A percentile compares a stretch with the other conserved stretches of the same genome.
Conservation (phyloP, 2,329 filamentous ascomycete species). For the Aspergillaceae sp. region DNA sequence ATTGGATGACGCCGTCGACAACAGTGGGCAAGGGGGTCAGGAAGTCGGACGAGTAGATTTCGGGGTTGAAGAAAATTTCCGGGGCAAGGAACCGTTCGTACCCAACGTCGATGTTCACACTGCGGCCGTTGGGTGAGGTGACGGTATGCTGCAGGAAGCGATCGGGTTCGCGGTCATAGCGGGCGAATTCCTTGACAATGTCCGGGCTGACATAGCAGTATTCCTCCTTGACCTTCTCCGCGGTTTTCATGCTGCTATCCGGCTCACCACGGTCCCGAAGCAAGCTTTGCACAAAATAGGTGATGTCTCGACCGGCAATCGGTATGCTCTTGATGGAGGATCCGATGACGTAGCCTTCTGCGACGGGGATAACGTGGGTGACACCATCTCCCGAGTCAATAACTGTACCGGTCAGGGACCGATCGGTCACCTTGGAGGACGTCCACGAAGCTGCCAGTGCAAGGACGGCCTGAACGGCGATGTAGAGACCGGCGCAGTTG, state of each 20-base stretch:
- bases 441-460: conserved; percentile 97
- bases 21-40: conserved; percentile 88
- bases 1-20: conserved; percentile 94
- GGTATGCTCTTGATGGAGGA: conserved; percentile 99
- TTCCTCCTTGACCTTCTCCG: conserved; percentile 96
- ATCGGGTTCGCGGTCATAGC: conserved; percentile 86
- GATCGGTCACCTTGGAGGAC: conserved; percentile 92
- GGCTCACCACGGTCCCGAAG: conserved; percentile 93
- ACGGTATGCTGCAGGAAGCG: conserved; percentile 87
- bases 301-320: conserved; percentile 95
- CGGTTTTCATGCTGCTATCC: conserved; percentile 93
- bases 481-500: conserved; percentile 98
- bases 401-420: conserved; percentile 91
- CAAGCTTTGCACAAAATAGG: conserved; percentile 95
- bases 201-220: conserved; percentile 98
- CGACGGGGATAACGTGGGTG: conserved; percentile 96
- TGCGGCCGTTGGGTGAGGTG: conserved; percentile 73
- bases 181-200: conserved; percentile 95
- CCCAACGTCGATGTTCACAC: conserved; percentile 80
- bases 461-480: conserved; percentile 94
- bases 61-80: conserved; percentile 99
- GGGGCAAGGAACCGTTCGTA: conserved; percentile 97
- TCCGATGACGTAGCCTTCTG: conserved; percentile 96
- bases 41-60: conserved; percentile 99
- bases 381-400: conserved; percentile 99